phyloP scores from a whole-genome alignment of 2,329 filamentous ascomycete species.

The Fusarium praegraminearum region DNA sequence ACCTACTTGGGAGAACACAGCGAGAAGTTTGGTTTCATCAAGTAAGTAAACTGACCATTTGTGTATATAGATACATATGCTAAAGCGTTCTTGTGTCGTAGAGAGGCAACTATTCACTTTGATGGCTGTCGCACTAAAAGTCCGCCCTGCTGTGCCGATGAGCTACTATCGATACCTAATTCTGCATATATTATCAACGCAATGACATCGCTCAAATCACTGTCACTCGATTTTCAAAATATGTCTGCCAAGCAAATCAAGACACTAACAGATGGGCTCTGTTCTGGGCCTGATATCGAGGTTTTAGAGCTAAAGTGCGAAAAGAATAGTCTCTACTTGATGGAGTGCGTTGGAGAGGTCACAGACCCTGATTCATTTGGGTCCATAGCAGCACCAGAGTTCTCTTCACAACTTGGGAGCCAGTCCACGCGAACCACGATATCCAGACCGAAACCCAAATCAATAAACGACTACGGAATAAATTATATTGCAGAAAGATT shows the following conservation, averaged over 20 bases:
- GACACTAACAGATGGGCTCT: neutral
- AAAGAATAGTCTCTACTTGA: rapidly evolving
- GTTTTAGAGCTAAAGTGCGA: neutral
- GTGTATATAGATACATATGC: neutral
- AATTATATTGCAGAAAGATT: neutral
- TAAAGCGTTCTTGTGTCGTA: neutral
- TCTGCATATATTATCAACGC: neutral
- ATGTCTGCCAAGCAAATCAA: neutral
- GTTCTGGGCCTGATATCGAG: neutral
- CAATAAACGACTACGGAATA: no score
- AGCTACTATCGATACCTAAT: neutral
- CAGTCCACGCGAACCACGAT: neutral
- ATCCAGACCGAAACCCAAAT: neutral
- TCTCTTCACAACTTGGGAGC: neutral
- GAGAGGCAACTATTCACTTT: neutral
- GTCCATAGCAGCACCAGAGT: neutral
- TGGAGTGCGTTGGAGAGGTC: neutral
- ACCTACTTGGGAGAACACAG: neutral
- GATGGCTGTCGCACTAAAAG: no score
- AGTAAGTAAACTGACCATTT: neutral
- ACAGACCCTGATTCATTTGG: neutral
- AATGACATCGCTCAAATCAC: neutral
- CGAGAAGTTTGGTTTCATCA: neutral
- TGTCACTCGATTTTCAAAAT: neutral
- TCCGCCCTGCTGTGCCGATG: neutral